Base-by-base conservation (phyloP, 768 basidiomycete genomes). In the Lactifluus subvellereus region DNA sequence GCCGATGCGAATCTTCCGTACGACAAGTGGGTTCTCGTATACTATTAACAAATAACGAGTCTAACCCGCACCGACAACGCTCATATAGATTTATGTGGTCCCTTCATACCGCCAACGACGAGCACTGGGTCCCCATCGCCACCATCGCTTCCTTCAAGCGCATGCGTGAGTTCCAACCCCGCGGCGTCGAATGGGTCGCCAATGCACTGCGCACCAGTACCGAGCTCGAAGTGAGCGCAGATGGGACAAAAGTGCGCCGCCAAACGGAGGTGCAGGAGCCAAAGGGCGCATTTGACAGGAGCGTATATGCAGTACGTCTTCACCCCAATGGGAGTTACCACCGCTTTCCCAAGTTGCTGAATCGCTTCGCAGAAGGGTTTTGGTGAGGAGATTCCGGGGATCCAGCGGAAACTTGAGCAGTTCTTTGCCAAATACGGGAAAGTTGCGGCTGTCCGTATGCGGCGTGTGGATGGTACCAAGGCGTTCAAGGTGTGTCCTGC, bases 1-100 rank as follows among this genome's bases (percentile, higher is more conserved):
- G 90, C 90, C 56, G 94, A 96, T 74, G 83, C 93, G n/a, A 97
- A 98, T 75, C 82, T 98, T 57, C 95, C 95, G 1, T 94, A 84
- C 67, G 91, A 94, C 80, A 89, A 85, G 88, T 88, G 69, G 32
- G 80, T 60, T 22, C 54, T 42, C 18, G n/a, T 32, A 7, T 27
- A 8, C 37, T 45, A 1, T 35, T 32, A 32, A 18, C 43, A 22
- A 27, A 22, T 22, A 11, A 27, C 11, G 27, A 53, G 27, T 42
- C 16, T 20, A 56, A 20, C 50, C 9, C 48, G 49, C 20, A 3
- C 16, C 27, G 42, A 60, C 27, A 38, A 53, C 33, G n/a, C 35
- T 51, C 16, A 18, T 63, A 22, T 30, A 94, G 92, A 76, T 97
- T 94, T 79, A 93, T 97, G 90, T 98, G 94, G 93, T 85, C 89